A percentile compares a stretch with the other conserved stretches of the same genome.
Evolutionary conservation across 306 rosid species (phyloP).

Genomic region (Vicia faba): DNA sequence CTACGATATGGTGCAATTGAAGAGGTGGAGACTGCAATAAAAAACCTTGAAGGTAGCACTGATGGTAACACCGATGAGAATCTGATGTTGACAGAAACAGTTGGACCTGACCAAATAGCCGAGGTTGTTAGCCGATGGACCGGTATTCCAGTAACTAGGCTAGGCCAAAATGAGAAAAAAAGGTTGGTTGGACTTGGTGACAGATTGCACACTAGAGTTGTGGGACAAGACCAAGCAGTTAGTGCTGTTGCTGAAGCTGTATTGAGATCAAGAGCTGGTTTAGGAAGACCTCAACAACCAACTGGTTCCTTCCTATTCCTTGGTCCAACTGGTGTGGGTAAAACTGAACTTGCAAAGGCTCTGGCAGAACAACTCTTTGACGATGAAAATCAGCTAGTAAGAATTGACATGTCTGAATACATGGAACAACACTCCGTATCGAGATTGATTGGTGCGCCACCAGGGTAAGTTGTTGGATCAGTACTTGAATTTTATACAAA

Average conservation of each 20-base stretch:
- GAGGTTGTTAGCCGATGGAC: conserved; percentile 98
- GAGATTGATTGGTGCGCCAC: conserved; percentile 92
- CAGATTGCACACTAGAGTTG: conserved; percentile 82
- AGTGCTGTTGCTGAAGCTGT: conserved; percentile 90
- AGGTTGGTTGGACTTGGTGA: conserved; percentile 80
- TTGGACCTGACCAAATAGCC: conserved; percentile 87
- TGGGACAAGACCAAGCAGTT: conserved; percentile 91
- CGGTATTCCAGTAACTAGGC: conserved; percentile 89
- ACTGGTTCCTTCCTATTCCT: conserved; percentile 89
- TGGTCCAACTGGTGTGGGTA: conserved; percentile 97
- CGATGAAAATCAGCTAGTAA: conserved; percentile 70
- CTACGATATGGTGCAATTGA: conserved; percentile 87
- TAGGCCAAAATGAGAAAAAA: conserved; percentile 82
- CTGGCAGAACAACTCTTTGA: conserved; percentile 94
- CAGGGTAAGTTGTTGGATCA: conserved; percentile 63
- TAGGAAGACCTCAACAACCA: conserved; percentile 86
- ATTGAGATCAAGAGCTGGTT: conserved; percentile 85
- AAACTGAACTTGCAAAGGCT: conserved; percentile 97
- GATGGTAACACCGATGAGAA: conserved; percentile 53
- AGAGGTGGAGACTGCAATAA: conserved; percentile 78
- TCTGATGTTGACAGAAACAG: conserved; percentile 82
- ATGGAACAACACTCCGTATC: conserved; percentile 94
- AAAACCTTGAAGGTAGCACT: conserved; percentile 65
- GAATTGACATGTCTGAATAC: conserved; percentile 94
- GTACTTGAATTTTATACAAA: not conserved